Conservation (phyloP, 352 stramenopile genomes). For the Globisporangium echinulatum region DNA sequence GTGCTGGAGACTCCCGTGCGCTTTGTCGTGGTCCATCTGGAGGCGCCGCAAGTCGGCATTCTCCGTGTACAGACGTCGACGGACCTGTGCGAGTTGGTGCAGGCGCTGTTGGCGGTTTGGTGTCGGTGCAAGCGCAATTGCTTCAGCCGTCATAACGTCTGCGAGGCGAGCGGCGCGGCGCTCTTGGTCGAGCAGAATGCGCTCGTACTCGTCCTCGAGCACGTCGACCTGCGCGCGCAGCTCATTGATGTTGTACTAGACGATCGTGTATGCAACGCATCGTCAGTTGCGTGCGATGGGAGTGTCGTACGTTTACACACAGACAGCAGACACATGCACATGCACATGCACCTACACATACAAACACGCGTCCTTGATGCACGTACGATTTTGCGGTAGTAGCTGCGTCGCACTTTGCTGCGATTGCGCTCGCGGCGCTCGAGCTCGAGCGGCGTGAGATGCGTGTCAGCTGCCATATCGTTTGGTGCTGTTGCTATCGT, state of each 20-base stretch:
- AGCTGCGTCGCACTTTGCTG: slow-evolving; percentile 12
- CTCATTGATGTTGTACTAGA: slow-evolving; percentile 37
- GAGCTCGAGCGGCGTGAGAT: no score
- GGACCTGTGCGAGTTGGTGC: slow-evolving; percentile 25
- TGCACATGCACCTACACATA: no score
- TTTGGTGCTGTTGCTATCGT: no score
- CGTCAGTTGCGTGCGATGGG: no score
- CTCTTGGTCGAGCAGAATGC: slow-evolving; percentile 26
- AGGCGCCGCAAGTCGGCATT: slow-evolving; percentile 30
- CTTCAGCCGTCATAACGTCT: slow-evolving; percentile 12
- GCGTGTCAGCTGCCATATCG: no score
- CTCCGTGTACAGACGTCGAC: slow-evolving; percentile 33
- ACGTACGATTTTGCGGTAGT: slow-evolving; percentile 16
- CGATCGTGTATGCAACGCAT: no score
- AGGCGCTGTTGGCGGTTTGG: slow-evolving; percentile 15
- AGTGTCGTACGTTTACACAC: no score
- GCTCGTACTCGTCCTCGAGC: slow-evolving; percentile 38
- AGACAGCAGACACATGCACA: no score
- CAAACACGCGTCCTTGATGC: no score
- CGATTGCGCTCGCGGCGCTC: slow-evolving; percentile 11
- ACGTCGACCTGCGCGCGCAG: slow-evolving; percentile 37
- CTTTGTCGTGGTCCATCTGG: slow-evolving; percentile 37
- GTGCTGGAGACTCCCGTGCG: slow-evolving; percentile 37
- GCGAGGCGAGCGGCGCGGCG: slow-evolving; percentile 11
- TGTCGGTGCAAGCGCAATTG: slow-evolving; percentile 16